These are phyloP conservation scores for Truncatella angustata DNA, from an alignment of 2,329 filamentous ascomycete genomes.

Conservation along the genomic window DNA sequence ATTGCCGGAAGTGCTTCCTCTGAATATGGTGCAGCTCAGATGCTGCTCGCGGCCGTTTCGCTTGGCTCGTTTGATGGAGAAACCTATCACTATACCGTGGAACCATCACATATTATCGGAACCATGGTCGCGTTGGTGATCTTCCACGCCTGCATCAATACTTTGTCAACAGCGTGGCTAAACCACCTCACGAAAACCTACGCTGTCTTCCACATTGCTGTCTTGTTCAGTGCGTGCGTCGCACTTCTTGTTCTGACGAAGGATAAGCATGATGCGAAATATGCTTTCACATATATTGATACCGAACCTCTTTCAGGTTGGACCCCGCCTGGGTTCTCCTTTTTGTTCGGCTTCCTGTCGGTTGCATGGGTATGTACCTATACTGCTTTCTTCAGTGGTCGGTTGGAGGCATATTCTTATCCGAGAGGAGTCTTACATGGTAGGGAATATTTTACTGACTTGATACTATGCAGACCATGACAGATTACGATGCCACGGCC, in stretches of 20 bases:
- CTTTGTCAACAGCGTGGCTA: conserved; percentile 55
- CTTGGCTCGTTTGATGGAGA: conserved; percentile 38
- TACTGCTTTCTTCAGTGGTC: not conserved
- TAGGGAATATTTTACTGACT: not conserved
- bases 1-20: conserved; percentile 53
- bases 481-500: conserved; percentile 39
- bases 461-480: conserved; percentile 43
- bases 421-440: not conserved
- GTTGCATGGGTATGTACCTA: conserved; percentile 44
- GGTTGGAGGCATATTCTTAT: not conserved
- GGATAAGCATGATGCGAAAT: conserved; percentile 48
- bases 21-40: conserved; percentile 55
- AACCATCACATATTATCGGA: conserved; percentile 44
- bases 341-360: conserved; percentile 59
- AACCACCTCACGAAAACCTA: conserved; percentile 57
- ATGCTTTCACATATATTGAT: conserved; percentile 54
- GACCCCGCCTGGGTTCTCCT: conserved; percentile 52
- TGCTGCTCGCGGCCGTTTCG: conserved; percentile 54
- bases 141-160: conserved; percentile 52
- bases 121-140: conserved; percentile 55
- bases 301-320: conserved; percentile 45
- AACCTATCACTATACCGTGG: conserved; percentile 43
- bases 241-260: conserved; percentile 48
- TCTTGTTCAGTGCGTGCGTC: conserved; percentile 50
- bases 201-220: conserved; percentile 54